These are phyloP conservation scores for Scutellaria baicalensis DNA, from an alignment of 257 asterid species.

Conservation along the genomic window DNA sequence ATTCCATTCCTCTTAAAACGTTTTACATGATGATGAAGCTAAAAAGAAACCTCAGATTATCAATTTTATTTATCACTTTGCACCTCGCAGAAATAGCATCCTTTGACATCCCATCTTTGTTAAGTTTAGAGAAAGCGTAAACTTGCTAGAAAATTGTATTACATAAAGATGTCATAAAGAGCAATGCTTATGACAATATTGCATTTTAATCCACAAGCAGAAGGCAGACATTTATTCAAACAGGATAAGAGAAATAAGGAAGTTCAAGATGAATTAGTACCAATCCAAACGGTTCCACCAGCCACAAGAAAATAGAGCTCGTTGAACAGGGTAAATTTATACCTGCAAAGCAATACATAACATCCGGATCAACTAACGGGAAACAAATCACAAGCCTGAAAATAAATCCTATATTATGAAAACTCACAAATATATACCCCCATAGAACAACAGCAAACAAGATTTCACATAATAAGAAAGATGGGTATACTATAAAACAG, in stretches of 20 bases:
- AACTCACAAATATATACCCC: not conserved
- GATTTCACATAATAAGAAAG: not conserved
- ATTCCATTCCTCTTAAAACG: too few species aligned
- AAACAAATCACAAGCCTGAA: not conserved
- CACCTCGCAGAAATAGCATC: too few species aligned
- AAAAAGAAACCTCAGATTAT: too few species aligned
- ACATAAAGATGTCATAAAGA: too few species aligned
- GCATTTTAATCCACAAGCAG: not conserved
- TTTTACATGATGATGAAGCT: too few species aligned
- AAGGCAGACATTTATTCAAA: not conserved
- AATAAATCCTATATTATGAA: not conserved
- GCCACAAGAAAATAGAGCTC: constrained; percentile 98
- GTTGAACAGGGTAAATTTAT: constrained; percentile 89
- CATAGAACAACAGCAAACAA: not conserved
- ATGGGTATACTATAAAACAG: not conserved
- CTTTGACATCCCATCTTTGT: too few species aligned
- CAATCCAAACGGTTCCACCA: constrained; percentile 99
- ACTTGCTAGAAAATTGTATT: too few species aligned
- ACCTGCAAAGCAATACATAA: constrained; percentile 51
- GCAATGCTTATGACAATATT: too few species aligned
- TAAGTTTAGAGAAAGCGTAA: too few species aligned
- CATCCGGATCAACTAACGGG: not conserved
- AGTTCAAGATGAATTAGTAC: constrained; percentile 34
- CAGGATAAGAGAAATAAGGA: not conserved
- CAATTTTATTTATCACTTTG: too few species aligned